Evolutionary conservation across 192 early-diverging fungal species (phyloP), one percentile per base, ranked within the genome.

Genomic region (Backusella morwellensis): DNA sequence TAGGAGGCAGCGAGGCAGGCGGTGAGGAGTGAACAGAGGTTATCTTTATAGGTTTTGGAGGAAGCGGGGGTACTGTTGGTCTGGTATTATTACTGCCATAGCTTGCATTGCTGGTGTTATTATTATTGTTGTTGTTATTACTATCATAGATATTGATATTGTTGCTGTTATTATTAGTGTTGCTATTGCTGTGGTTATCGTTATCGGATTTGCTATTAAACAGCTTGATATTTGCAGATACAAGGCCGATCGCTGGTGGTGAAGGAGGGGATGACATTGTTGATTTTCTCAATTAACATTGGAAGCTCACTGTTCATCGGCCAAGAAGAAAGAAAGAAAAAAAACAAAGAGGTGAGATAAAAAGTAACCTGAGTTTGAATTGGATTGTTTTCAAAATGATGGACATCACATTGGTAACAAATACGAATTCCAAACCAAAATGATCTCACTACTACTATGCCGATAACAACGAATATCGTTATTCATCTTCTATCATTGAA

Each of bases 141-240:
- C 26, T 32, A 3, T 44, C 19, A n/a, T 41, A 32, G 32, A 32
- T 32, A 3, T 44, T 72, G 1, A 14, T 41, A 72, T 17, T 23
- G 11, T 0, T 41, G 35, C 19, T 56, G n/a, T 29, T 68, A 7
- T 17, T 67, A n/a, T 68, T 19, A 35, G 4, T 68, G 29, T 14
- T 67, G 15, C 6, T 67, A 41, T 23, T 38, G 9, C 6, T 21
- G 40, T 47, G 44, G 23, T 44, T 41, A 35, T 70, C 54, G 32
- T 59, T 77, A 17, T 73, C 63, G 3, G 68, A 42, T 38, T 69
- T 79, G 47, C 73, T 79, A 41, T 79, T 79, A 63, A 79, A 79
- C 21, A 79, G 68, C 11, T 75, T 74, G 50, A 79, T 79, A 47
- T 79, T 79, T 36, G 78, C 78, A 52, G 78, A 79, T 44, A 79